Base-by-base conservation (phyloP, 208 protist genomes). In the Leishmania guyanensis region DNA sequence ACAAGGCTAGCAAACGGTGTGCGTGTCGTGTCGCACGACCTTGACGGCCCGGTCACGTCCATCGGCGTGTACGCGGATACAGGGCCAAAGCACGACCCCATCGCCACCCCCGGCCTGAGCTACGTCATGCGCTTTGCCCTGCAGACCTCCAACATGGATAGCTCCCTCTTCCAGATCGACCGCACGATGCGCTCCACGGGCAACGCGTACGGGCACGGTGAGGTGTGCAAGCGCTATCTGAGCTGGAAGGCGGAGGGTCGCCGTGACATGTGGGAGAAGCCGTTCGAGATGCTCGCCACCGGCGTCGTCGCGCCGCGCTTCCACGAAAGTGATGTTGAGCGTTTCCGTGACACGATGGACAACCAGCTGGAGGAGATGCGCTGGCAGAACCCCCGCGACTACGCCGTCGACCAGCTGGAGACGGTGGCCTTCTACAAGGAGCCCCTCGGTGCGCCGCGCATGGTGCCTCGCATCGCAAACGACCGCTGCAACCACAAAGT, bases 391-490 rank as follows among this genome's bases (percentile, higher is more conserved):
- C 94, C 92, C 36, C 94, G 94, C 53, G 84, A 92, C 70, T 96
- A 94, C 81, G 89, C 78, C 17, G 86, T 95, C 20, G 91, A 97
- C 65, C 84, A 91, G 74, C 87, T 96, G 36, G 94, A 97, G 88
- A 91, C 85, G 65, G 88, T 97, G n/a, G 92, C 94, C 50, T 97
- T 97, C 83, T 97, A 92, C 88, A 97, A 96, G 88, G 94, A 97
- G 86, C 94, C 94, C 2, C 92, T 97, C 51, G 94, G 92, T 5
- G 80, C 81, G 51, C 89, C 92, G 26, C 94, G 94, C 79, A 90
- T 91, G 84, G 92, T 97, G 77, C 90, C 90, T 26, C 83, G 74
- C 65, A 84, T 86, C 75, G 72, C 87, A 29, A 96, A 95, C 88
- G 94, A 97, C 85, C 88, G 88, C 82, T 95, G 91, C 86, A 93